These are phyloP conservation scores for Suillus weaverae DNA, from an alignment of 768 basidiomycete genomes.

Conservation along the genomic window DNA sequence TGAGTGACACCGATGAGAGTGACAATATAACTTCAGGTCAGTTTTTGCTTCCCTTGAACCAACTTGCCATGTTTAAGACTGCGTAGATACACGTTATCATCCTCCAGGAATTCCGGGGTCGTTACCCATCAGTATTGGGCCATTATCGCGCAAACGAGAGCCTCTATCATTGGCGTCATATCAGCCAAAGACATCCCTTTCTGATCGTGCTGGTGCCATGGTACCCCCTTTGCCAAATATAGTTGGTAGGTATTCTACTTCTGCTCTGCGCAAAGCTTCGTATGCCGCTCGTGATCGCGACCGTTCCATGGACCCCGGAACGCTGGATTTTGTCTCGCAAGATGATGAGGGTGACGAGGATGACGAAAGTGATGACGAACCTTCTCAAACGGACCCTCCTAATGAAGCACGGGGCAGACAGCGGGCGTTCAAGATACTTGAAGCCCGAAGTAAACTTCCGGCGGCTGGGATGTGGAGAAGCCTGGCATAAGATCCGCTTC, in stretches of 20 bases:
- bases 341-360: constrained; percentile 52
- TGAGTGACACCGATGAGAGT: constrained; percentile 20
- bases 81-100: constrained; percentile 25
- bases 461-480: constrained; percentile 82
- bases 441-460: constrained; percentile 67
- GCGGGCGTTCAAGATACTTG: constrained; percentile 66
- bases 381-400: constrained; percentile 17
- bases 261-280: constrained; percentile 55
- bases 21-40: constrained; percentile 30
- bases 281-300: constrained; percentile 70
- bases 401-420: constrained; percentile 49
- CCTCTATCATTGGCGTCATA: constrained; percentile 57
- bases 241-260: constrained; percentile 31
- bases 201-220: constrained; percentile 36
- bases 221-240: constrained; percentile 28
- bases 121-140: constrained; percentile 60
- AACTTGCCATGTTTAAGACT: constrained; percentile 12
- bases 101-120: constrained; percentile 49
- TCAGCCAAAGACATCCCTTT: constrained; percentile 48
- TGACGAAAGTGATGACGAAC: constrained; percentile 29
- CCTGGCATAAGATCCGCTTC: constrained; percentile 45
- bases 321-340: constrained; percentile 57
- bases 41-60: constrained; percentile 8
- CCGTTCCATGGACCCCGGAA: constrained; percentile 67
- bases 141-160: constrained; percentile 36